Conservation (phyloP, 192 early-diverging fungal species). For the Backusella macrospora region DNA sequence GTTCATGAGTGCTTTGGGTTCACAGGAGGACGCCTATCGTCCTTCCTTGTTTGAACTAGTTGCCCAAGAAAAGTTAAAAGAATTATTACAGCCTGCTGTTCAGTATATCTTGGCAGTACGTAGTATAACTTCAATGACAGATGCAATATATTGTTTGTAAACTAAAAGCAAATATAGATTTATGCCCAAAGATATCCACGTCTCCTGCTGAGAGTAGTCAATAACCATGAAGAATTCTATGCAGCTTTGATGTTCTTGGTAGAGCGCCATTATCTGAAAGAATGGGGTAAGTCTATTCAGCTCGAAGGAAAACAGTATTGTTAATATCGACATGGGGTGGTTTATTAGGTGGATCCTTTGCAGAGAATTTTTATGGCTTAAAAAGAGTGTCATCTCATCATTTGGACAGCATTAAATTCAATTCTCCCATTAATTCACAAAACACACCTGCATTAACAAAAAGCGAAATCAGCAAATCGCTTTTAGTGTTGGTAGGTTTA, state of each 20-base stretch:
- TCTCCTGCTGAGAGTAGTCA: constrained; percentile 72
- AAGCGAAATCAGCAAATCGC: constrained; percentile 61
- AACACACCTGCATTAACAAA: constrained; percentile 49
- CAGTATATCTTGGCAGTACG: constrained; percentile 78
- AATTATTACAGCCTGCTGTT: constrained; percentile 83
- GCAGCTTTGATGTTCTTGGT: constrained; percentile 77
- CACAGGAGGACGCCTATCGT: constrained; percentile 69
- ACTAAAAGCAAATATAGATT: constrained; percentile 38
- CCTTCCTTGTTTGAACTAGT: constrained; percentile 93
- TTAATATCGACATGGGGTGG: not conserved
- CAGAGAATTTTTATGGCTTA: constrained; percentile 93
- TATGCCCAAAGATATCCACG: constrained; percentile 91
- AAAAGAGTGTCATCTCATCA: constrained; percentile 64
- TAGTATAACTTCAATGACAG: not conserved
- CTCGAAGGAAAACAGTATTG: not conserved
- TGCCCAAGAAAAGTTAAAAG: constrained; percentile 81
- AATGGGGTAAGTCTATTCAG: constrained; percentile 64
- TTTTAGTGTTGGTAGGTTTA: constrained; percentile 69
- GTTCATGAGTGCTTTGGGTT: constrained; percentile 83
- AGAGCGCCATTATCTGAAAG: constrained; percentile 82
- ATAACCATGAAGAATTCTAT: constrained; percentile 84
- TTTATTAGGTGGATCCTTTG: constrained; percentile 71
- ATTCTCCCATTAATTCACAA: constrained; percentile 32
- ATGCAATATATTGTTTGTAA: not conserved
- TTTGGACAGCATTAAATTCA: constrained; percentile 19